phyloP scores from a whole-genome alignment of 2,329 filamentous ascomycete genomes.

The Aspergillaceae sp. region DNA sequence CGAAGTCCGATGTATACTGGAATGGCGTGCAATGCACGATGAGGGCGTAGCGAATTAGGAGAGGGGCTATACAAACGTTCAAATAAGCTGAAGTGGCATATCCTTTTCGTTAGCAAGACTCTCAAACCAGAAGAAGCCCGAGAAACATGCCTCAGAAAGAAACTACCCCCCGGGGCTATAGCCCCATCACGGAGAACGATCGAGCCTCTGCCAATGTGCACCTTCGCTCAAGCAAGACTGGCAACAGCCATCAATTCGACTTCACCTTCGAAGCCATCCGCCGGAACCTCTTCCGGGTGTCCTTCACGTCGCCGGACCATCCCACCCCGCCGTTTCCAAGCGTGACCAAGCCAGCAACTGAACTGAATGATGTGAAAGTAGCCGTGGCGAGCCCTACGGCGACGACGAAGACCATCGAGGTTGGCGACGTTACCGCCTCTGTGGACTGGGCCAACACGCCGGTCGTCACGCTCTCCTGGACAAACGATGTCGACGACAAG shows the following conservation, averaged over 20 bases:
- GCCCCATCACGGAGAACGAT: slow-evolving; percentile 18
- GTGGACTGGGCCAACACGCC: slow-evolving; percentile 54
- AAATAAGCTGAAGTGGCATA: background rate
- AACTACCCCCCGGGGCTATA: slow-evolving; percentile 32
- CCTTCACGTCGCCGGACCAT: slow-evolving; percentile 55
- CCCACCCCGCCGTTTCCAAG: slow-evolving; percentile 59
- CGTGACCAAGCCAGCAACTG: slow-evolving; percentile 37
- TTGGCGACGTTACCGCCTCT: slow-evolving; percentile 44
- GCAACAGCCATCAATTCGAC: slow-evolving; percentile 35
- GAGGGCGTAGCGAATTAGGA: background rate
- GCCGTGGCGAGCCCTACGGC: slow-evolving; percentile 20
- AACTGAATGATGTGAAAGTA: slow-evolving; percentile 27
- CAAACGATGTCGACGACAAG: slow-evolving; percentile 23
- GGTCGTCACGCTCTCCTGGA: slow-evolving; percentile 49
- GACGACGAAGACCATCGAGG: slow-evolving; percentile 37
- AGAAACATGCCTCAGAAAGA: slow-evolving; percentile 43
- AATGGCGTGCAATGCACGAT: background rate
- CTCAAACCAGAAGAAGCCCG: slow-evolving; percentile 1
- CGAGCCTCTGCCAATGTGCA: slow-evolving; percentile 24
- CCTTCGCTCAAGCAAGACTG: slow-evolving; percentile 34
- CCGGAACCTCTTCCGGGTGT: slow-evolving; percentile 58
- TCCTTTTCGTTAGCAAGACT: background rate
- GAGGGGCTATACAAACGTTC: background rate
- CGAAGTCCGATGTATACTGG: slow-evolving; percentile 20
- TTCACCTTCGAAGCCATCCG: slow-evolving; percentile 58